Conservation (phyloP, 352 stramenopile species). For the Phytophthora quininea region DNA sequence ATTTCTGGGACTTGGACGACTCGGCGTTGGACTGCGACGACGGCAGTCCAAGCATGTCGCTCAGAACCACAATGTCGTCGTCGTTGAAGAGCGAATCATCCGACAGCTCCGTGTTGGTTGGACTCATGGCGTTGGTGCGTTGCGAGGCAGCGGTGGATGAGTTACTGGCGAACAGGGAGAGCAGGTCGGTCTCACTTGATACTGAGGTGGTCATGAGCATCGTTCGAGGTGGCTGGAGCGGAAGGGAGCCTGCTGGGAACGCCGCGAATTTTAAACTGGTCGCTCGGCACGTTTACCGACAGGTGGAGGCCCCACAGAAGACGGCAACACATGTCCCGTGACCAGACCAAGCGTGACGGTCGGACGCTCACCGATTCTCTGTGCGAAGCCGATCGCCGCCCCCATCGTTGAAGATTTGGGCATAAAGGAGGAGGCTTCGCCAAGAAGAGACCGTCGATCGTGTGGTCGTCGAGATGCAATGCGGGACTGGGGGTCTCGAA, state of each 20-base stretch:
- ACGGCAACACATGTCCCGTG: constrained; percentile 17
- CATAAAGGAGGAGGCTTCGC: neutral
- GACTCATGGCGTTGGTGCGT: constrained; percentile 4
- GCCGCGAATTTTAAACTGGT: constrained; percentile 28
- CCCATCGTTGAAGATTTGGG: constrained; percentile 39
- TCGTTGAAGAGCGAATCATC: constrained; percentile 32
- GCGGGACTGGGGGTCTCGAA: neutral
- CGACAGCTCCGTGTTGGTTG: constrained; percentile 23
- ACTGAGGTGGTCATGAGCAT: constrained; percentile 16
- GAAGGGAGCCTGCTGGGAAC: neutral
- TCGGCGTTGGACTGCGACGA: neutral
- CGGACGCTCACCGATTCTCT: neutral
- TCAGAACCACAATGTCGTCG: constrained; percentile 33
- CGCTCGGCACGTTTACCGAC: constrained; percentile 17
- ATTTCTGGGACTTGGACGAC: neutral
- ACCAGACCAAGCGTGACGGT: constrained; percentile 9
- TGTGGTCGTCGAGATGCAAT: neutral
- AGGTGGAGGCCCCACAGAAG: constrained; percentile 24
- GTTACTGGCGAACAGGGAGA: constrained; percentile 13
- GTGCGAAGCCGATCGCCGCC: neutral
- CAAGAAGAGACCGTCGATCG: constrained; percentile 23
- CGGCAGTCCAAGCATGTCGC: constrained; percentile 29
- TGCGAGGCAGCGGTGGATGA: neutral
- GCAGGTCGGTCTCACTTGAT: constrained; percentile 24
- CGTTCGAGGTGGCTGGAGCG: neutral